Conservation (phyloP, 768 basidiomycete genomes). For the Boletus subcaerulescens region DNA sequence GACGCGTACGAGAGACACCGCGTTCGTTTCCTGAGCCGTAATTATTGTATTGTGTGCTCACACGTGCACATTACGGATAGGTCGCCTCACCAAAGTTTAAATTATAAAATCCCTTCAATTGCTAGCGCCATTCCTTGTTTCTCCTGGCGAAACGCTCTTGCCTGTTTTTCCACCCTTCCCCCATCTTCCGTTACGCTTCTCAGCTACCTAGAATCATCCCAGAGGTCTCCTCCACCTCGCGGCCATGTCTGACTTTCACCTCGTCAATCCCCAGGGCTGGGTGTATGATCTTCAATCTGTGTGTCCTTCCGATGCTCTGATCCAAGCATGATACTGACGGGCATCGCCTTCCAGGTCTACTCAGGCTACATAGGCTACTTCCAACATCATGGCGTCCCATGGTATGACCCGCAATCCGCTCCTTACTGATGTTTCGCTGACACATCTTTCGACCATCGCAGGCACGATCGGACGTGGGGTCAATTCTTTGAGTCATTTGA, state of each 20-base stretch:
- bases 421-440: background rate
- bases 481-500: constrained; percentile 76
- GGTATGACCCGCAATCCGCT: constrained; percentile 37
- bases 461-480: constrained; percentile 82
- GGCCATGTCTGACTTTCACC: constrained; percentile 62
- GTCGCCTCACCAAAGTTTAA: constrained; percentile 9
- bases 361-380: constrained; percentile 80
- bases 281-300: constrained; percentile 79
- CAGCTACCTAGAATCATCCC: background rate
- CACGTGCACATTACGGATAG: constrained; percentile 14
- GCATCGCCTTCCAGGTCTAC: constrained; percentile 44
- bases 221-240: background rate
- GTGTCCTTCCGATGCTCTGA: constrained; percentile 23
- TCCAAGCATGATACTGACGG: background rate
- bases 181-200: background rate
- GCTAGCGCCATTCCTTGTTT: background rate
- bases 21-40: constrained; percentile 17
- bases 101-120: constrained; percentile 12
- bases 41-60: constrained; percentile 15
- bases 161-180: background rate
- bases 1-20: constrained; percentile 7
- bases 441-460: constrained; percentile 19
- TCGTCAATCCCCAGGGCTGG: constrained; percentile 77
- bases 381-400: constrained; percentile 64
- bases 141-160: background rate